These are phyloP conservation scores for Pittosporum tobira DNA, from an alignment of 129 eudicot species.

Conservation along the genomic window DNA sequence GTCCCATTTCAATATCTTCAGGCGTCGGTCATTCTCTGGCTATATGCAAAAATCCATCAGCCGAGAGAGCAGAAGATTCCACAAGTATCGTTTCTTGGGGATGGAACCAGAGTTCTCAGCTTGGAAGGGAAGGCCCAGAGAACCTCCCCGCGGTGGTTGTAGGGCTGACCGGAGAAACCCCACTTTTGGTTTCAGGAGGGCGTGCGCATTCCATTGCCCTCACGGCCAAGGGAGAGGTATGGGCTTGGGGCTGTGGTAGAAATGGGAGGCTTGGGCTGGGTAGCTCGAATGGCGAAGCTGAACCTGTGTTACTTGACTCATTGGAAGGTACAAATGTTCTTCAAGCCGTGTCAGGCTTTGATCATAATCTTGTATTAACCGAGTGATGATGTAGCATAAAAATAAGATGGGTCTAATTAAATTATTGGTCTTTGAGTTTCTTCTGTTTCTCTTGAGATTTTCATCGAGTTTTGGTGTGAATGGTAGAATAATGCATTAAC, in stretches of 20 bases:
- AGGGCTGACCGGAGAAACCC: slow-evolving; percentile 44
- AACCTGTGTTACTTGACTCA: slow-evolving; percentile 56
- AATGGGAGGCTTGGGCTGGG: slow-evolving; percentile 90
- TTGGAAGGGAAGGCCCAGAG: slow-evolving; percentile 74
- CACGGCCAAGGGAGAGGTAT: slow-evolving; percentile 41
- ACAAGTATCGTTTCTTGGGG: slow-evolving; percentile 73
- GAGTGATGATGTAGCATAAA: not conserved
- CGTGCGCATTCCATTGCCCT: slow-evolving; percentile 78
- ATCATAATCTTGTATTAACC: slow-evolving; percentile 64
- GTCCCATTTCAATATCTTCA: slow-evolving; percentile 49
- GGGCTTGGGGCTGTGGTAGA: slow-evolving; percentile 94
- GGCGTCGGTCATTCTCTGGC: slow-evolving; percentile 92
- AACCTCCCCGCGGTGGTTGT: slow-evolving; percentile 48
- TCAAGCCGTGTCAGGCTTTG: slow-evolving; percentile 90
- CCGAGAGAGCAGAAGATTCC: slow-evolving; percentile 19
- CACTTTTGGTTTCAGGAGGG: slow-evolving; percentile 55
- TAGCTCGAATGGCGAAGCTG: slow-evolving; percentile 73
- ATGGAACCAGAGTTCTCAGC: slow-evolving; percentile 73
- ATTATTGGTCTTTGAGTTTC: too few relatives aligned
- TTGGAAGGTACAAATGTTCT: slow-evolving; percentile 49
- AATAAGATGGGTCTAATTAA: not conserved
- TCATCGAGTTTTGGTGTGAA: too few relatives aligned
- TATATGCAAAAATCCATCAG: slow-evolving; percentile 35
- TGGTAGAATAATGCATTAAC: too few relatives aligned
- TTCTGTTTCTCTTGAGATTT: too few relatives aligned